Base-by-base conservation (phyloP, 495 filamentous ascomycete genomes). In the Achaetomiella virescens region DNA sequence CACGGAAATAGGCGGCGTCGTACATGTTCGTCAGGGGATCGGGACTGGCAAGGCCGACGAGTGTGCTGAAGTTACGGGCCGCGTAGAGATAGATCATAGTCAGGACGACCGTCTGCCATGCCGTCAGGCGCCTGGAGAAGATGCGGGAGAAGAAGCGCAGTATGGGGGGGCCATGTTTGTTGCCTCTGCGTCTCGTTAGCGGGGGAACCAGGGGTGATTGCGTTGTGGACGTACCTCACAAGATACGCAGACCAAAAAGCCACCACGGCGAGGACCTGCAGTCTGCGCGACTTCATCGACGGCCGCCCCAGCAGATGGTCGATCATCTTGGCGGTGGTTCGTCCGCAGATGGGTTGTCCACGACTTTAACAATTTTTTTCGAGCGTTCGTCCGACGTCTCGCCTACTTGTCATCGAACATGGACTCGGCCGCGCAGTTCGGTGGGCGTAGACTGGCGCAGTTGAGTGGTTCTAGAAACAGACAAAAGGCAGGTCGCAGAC, bases 1-100 rank as follows among this genome's bases (percentile, higher is more conserved):
- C 95, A 45, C 95, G 85, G 72, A 97, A 98, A 73, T 95, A 98
- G n/a, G 88, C 84, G 43, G 90, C 79, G 43, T 86, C 89, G 72
- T 98, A 98, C 62, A 97, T 85, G 67, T 96, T 96, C 48, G 91
- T 87, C 60, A 98, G 76, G 20, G 93, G 93, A 55, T 98, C 93
- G 14, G 93, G 93, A 58, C 85, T 88, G 63, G 96, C 93, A 35
- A 98, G 83, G 12, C 89, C 89, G 48, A 96, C 78, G 6, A 98
- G 83, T 60, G 95, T 93, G 61, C 86, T 89, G 54, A 98, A 92
- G 69, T 97, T 97, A 38, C 93, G 88, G 47, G 87, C 81, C 42
- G 90, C 75, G 67, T 97, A 98, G 47, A 97, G 86, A 75, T 90
- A 95, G 46, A 97, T 80, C 65, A 96, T 84, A 51, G 92, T 91